Percentiles rank a stretch among this genome's conserved stretches.
phyloP scores from a whole-genome alignment of 192 early-diverging fungal genomes.

The Jimgerdemannia flammicorona region DNA sequence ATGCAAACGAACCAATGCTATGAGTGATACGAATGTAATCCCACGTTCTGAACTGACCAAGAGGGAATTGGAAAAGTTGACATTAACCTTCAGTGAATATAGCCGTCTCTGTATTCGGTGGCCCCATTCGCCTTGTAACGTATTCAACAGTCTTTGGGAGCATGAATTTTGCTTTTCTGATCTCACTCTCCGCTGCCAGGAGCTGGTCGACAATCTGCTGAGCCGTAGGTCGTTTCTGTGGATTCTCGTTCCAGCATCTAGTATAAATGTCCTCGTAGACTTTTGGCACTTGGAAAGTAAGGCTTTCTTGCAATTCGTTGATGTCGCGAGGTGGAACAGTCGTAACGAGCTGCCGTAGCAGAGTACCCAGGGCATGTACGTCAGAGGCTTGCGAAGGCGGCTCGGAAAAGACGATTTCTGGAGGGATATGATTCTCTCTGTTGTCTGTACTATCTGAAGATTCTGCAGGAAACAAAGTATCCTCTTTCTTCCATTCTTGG shows the following conservation, averaged over 20 bases:
- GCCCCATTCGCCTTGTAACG: too few species aligned
- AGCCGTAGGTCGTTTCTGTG: background rate
- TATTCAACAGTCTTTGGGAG: background rate
- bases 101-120: too few species aligned
- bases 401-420: too few species aligned
- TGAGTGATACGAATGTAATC: background rate
- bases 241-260: background rate
- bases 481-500: background rate
- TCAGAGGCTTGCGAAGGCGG: background rate
- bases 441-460: too few species aligned
- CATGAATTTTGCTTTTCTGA: background rate
- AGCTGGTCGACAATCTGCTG: background rate
- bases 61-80: background rate
- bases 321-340: background rate
- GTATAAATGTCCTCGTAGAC: background rate
- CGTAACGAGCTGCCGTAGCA: background rate
- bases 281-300: background rate
- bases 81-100: too few species aligned
- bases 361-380: background rate
- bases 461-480: background rate
- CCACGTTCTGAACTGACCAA: background rate
- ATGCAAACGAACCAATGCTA: too few species aligned
- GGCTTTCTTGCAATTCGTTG: background rate
- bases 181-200: background rate
- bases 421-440: too few species aligned